Percentiles rank a stretch among this genome's conserved stretches.
phyloP scores from a whole-genome alignment of 345 rosid genomes.

The Moringa oleifera region DNA sequence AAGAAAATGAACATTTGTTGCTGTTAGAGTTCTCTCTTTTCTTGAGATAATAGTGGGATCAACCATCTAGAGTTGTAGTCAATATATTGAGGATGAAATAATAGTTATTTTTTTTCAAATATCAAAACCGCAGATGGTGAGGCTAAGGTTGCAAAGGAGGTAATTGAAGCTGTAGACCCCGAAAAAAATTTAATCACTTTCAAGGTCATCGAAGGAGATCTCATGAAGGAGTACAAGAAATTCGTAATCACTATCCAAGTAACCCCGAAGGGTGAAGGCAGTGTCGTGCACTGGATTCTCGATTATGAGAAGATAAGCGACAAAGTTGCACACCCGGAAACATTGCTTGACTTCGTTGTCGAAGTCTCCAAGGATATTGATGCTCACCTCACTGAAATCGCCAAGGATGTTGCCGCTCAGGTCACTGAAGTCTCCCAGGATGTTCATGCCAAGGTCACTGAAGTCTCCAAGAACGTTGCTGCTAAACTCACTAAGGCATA shows the following conservation, averaged over 20 bases:
- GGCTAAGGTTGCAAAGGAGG: slow-evolving; percentile 24
- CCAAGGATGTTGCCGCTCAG: no score
- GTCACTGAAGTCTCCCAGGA: no score
- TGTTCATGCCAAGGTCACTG: no score
- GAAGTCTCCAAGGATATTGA: slow-evolving; percentile 29
- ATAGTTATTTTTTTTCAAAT: no score
- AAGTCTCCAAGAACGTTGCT: no score
- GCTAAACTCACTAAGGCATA: no score
- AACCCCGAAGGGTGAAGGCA: slow-evolving; percentile 18
- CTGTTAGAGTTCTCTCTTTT: no score
- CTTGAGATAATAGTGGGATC: no score
- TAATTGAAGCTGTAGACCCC: slow-evolving; percentile 18
- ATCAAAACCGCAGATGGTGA: slow-evolving; percentile 14
- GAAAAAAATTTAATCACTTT: slow-evolving; percentile 19
- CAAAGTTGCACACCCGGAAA: slow-evolving; percentile 28
- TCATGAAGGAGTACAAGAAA: slow-evolving; percentile 26
- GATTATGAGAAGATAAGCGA: slow-evolving; percentile 32
- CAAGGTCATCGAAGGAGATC: slow-evolving; percentile 24
- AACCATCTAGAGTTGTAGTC: no score
- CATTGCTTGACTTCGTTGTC: slow-evolving; percentile 21
- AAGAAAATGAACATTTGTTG: no score
- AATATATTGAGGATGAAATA: no score
- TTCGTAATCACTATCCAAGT: slow-evolving; percentile 16
- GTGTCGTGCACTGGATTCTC: slow-evolving; percentile 25
- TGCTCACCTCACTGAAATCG: slow-evolving; percentile 20